These are phyloP conservation scores for Ceratocystis albifundus DNA, from an alignment of 2,329 filamentous ascomycete species.

Conservation along the genomic window DNA sequence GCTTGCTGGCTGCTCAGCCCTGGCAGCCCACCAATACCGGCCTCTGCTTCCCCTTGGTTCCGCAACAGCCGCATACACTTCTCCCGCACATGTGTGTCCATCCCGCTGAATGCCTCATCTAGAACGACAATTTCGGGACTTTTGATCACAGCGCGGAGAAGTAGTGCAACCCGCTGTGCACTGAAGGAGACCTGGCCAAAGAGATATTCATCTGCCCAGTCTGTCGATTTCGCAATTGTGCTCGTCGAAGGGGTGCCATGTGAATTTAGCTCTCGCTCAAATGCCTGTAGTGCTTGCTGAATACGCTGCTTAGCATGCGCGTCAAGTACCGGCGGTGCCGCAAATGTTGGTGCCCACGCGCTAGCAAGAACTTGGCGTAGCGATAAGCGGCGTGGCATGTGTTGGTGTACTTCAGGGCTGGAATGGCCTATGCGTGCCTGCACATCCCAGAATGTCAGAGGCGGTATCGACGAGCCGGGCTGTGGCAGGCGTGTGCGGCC, in stretches of 20 bases:
- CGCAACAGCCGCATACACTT: constrained; percentile 72
- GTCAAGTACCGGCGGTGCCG: constrained; percentile 54
- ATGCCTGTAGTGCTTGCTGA: constrained; percentile 61
- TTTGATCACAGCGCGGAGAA: constrained; percentile 71
- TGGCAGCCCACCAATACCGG: constrained; percentile 34
- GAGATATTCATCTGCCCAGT: constrained; percentile 55
- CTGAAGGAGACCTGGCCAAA: constrained; percentile 71
- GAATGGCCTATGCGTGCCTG: constrained; percentile 85
- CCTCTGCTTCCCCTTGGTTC: constrained; percentile 32
- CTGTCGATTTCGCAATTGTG: constrained; percentile 11
- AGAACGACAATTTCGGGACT: constrained; percentile 70
- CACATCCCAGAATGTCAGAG: constrained; percentile 85
- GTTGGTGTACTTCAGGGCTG: constrained; percentile 84
- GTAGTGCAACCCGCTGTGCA: constrained; percentile 72
- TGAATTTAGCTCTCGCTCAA: constrained; percentile 65
- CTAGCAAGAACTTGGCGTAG: constrained; percentile 67
- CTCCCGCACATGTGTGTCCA: constrained; percentile 71
- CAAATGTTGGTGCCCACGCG: constrained; percentile 83
- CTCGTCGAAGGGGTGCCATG: constrained; percentile 9
- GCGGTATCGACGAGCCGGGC: constrained; percentile 50
- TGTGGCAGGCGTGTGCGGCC: constrained; percentile 69
- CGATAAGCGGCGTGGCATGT: constrained; percentile 70
- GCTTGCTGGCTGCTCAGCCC: constrained; percentile 64
- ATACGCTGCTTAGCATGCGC: constrained; percentile 44
- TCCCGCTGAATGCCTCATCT: constrained; percentile 79